Conservation (phyloP, 2,329 filamentous ascomycete genomes). For the Pyrenophora seminiperda region DNA sequence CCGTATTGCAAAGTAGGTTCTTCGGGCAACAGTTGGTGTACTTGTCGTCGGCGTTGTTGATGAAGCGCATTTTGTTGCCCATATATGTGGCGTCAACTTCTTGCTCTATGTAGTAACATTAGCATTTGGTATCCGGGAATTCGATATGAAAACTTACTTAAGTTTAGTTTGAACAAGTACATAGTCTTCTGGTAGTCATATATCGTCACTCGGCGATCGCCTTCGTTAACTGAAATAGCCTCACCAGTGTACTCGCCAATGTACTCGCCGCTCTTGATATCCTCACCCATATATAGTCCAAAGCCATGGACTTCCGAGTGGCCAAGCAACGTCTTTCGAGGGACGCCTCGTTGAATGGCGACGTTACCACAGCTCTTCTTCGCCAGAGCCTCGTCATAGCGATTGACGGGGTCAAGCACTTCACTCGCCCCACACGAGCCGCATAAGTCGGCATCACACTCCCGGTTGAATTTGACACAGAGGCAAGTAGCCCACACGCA, state of each 20-base stretch:
- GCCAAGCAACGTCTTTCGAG: conserved; percentile 70
- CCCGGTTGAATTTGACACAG: conserved; percentile 73
- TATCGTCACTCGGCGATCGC: conserved; percentile 70
- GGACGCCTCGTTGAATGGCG: conserved; percentile 68
- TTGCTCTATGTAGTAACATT: conserved; percentile 43
- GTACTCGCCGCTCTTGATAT: conserved; percentile 71
- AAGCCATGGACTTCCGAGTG: conserved; percentile 75
- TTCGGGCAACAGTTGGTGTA: conserved; percentile 67
- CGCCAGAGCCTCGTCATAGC: conserved; percentile 62
- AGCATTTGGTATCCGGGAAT: conserved; percentile 1
- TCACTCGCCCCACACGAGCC: conserved; percentile 70
- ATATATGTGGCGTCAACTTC: conserved; percentile 74
- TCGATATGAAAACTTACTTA: conserved; percentile 32
- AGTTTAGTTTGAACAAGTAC: conserved; percentile 64
- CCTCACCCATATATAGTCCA: conserved; percentile 73
- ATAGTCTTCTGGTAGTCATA: conserved; percentile 65
- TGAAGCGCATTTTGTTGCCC: conserved; percentile 81
- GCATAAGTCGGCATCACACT: conserved; percentile 81
- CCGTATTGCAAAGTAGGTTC: conserved; percentile 74
- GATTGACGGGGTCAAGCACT: conserved; percentile 71
- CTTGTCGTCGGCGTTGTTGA: conserved; percentile 71
- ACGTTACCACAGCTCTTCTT: conserved; percentile 72
- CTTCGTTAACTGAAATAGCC: conserved; percentile 71
- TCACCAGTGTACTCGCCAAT: conserved; percentile 83
- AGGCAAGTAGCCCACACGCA: conserved; percentile 61